These are phyloP conservation scores for Trichoderma polysporum DNA, from an alignment of 2,329 filamentous ascomycete genomes.

Conservation along the genomic window DNA sequence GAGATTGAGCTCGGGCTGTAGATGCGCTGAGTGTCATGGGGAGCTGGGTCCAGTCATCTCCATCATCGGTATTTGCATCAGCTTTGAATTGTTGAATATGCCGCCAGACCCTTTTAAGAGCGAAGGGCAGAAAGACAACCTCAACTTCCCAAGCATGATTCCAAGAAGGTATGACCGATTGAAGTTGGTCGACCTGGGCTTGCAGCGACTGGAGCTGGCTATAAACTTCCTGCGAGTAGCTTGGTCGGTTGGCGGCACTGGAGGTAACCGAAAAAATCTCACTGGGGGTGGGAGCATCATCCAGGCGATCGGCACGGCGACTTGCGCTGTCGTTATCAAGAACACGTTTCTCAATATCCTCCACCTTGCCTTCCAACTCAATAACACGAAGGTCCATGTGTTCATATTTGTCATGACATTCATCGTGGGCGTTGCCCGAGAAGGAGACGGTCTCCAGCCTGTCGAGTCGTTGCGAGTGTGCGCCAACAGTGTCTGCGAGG, in stretches of 20 bases:
- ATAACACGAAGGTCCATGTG: conserved; percentile 64
- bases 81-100: conserved; percentile 48
- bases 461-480: conserved; percentile 65
- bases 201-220: conserved; percentile 52
- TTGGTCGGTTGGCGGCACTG: conserved; percentile 40
- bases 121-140: conserved; percentile 73
- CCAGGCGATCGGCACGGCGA: conserved; percentile 37
- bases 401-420: conserved; percentile 67
- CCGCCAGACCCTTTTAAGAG: conserved; percentile 57
- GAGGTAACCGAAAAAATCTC: conserved; percentile 49
- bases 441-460: conserved; percentile 70
- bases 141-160: conserved; percentile 70
- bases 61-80: conserved; percentile 34
- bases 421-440: conserved; percentile 63
- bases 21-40: conserved; percentile 48
- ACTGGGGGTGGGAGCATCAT: conserved; percentile 47
- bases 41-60: conserved; percentile 57
- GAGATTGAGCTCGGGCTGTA: conserved; percentile 48
- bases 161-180: conserved; percentile 61
- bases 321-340: conserved; percentile 48
- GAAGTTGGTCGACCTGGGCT: conserved; percentile 54
- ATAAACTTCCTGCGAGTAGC: conserved; percentile 47
- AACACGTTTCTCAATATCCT: conserved; percentile 57
- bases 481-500: conserved; percentile 53
- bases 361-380: conserved; percentile 65